phyloP scores from a whole-genome alignment of 1,284 basidiomycete species.

The Malassezia restricta region DNA sequence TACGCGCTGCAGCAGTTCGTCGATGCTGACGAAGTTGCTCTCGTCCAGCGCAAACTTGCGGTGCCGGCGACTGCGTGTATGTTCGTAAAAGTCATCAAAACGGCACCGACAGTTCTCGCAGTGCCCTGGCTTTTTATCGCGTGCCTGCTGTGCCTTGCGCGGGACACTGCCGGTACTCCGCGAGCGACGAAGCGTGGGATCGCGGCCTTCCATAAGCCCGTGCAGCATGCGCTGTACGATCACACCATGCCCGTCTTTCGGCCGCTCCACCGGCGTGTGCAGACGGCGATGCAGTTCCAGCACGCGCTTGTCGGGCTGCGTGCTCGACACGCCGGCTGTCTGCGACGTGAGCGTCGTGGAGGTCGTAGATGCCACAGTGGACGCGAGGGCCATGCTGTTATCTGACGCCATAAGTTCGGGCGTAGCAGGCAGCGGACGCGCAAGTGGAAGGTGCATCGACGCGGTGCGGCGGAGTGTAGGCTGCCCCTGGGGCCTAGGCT shows the following conservation, averaged over 20 bases:
- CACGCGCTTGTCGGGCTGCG: constrained; percentile 24
- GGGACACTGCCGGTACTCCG: constrained; percentile 21
- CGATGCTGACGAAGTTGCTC: constrained; percentile 69
- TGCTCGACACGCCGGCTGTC: constrained; percentile 14
- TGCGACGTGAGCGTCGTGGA: constrained; percentile 47
- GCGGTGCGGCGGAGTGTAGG: constrained; percentile 56
- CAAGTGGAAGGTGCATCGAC: constrained; percentile 54
- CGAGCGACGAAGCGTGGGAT: constrained; percentile 5
- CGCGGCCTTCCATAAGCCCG: constrained; percentile 16
- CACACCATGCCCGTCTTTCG: constrained; percentile 17
- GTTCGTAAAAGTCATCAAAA: constrained; percentile 84
- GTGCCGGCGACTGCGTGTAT: constrained; percentile 65
- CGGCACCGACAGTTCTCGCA: constrained; percentile 91
- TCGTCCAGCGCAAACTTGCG: constrained; percentile 71
- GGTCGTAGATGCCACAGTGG: constrained; percentile 73
- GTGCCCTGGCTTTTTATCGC: constrained; percentile 83
- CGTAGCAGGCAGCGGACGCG: constrained; percentile 3
- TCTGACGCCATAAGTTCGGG: constrained; percentile 40
- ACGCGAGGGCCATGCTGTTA: constrained; percentile 84
- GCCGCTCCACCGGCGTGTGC: constrained; percentile 21
- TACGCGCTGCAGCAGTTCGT: constrained; percentile 64
- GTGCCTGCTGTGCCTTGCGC: constrained; percentile 9
- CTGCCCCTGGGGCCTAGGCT: not conserved
- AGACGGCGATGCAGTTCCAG: constrained; percentile 29
- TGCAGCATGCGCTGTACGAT: constrained; percentile 32